phyloP scores from a whole-genome alignment of 2,329 filamentous ascomycete species.

The Penicillium sp. region DNA sequence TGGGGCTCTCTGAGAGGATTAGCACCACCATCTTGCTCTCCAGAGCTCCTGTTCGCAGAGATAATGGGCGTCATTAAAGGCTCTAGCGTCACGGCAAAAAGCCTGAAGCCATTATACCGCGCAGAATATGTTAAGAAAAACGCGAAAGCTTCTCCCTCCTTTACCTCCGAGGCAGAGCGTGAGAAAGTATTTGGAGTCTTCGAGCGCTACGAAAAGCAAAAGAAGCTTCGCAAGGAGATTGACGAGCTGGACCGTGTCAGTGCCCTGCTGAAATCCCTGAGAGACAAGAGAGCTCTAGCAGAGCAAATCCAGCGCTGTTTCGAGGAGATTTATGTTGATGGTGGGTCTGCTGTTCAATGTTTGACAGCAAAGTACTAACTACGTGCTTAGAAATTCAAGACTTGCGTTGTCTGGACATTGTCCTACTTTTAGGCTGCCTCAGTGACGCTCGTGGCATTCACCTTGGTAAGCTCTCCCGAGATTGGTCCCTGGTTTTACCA shows the following conservation, averaged over 20 bases:
- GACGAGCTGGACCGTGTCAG: slow-evolving; percentile 22
- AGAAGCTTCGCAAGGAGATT: slow-evolving; percentile 12
- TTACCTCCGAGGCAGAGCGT: slow-evolving; percentile 16
- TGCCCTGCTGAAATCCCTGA: slow-evolving; percentile 17
- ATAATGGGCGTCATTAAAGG: slow-evolving; percentile 33
- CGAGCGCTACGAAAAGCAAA: slow-evolving; percentile 24
- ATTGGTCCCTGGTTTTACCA: background rate
- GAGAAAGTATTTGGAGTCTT: slow-evolving; percentile 24
- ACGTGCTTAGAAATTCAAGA: slow-evolving; percentile 29
- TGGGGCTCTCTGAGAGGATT: slow-evolving; percentile 19
- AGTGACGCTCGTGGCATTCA: slow-evolving; percentile 27
- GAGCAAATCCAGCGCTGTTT: slow-evolving; percentile 7
- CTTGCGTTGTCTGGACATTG: slow-evolving; percentile 26
- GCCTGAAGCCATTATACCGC: slow-evolving; percentile 15
- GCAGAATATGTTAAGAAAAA: slow-evolving; percentile 21
- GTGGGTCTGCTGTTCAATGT: background rate
- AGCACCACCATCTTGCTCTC: slow-evolving; percentile 13
- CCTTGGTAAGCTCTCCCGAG: slow-evolving; percentile 13
- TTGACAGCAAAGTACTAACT: background rate
- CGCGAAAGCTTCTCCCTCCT: slow-evolving; percentile 20
- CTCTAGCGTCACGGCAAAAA: slow-evolving; percentile 13
- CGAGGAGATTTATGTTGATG: slow-evolving; percentile 14
- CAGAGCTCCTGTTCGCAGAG: slow-evolving; percentile 26
- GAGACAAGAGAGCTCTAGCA: background rate
- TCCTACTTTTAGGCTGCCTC: slow-evolving; percentile 25